A percentile compares a stretch with the other conserved stretches of the same genome.
Evolutionary conservation across 352 stramenopile genomes (phyloP).

Genomic region (Ophiocytium majus): DNA sequence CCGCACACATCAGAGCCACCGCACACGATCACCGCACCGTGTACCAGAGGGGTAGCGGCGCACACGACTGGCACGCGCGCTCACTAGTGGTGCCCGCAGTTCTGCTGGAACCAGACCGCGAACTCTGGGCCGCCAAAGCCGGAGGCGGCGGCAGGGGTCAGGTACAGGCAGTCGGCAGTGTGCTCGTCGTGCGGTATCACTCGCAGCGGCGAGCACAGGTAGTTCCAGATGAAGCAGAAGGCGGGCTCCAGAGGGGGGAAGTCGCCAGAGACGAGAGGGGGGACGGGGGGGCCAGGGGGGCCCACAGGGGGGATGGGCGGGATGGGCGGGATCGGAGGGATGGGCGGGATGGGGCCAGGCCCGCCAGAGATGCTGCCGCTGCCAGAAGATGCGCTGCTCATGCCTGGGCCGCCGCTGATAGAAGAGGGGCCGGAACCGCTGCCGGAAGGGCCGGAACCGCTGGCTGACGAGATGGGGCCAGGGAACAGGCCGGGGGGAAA

Average conservation of each 20-base stretch:
- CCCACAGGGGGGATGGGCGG: neutral
- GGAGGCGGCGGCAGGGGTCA: neutral
- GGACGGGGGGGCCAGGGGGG: neutral
- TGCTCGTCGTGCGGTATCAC: neutral
- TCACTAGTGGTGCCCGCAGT: constrained; percentile 9
- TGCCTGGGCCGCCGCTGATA: neutral
- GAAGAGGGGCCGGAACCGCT: neutral
- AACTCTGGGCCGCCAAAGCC: neutral
- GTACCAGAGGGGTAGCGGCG: too few species aligned
- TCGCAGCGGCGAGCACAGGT: neutral
- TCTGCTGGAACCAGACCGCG: neutral
- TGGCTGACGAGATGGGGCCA: neutral
- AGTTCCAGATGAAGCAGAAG: constrained; percentile 19
- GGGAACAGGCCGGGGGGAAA: neutral
- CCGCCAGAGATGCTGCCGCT: neutral
- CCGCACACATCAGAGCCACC: too few species aligned
- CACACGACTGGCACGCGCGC: too few species aligned
- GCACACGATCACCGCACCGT: too few species aligned
- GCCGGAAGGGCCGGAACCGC: neutral
- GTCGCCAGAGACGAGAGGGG: neutral
- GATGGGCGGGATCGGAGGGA: neutral
- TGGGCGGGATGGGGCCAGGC: neutral
- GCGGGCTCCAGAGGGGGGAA: constrained; percentile 14
- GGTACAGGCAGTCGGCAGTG: constrained; percentile 6
- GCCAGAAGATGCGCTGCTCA: neutral